These are phyloP conservation scores for Sophora flavescens DNA, from an alignment of 306 rosid genomes.

Conservation along the genomic window DNA sequence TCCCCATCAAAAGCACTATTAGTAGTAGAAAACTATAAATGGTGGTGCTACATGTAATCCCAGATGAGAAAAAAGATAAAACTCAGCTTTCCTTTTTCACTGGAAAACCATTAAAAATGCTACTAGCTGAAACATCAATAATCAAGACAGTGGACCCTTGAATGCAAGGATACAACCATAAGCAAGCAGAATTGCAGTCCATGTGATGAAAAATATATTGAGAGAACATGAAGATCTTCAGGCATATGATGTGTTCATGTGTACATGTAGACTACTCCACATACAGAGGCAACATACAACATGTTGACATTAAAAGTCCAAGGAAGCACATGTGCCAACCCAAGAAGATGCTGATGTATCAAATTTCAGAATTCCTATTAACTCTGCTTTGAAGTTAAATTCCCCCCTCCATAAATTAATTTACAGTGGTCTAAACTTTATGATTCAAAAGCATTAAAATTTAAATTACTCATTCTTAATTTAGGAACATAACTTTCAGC, in stretches of 20 bases:
- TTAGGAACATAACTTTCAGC: neutral
- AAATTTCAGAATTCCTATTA: constrained; percentile 10
- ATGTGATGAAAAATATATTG: constrained; percentile 85
- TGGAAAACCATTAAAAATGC: neutral
- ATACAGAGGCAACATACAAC: constrained; percentile 68
- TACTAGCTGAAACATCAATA: neutral
- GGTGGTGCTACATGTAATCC: neutral
- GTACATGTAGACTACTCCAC: constrained; percentile 73
- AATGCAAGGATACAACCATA: constrained; percentile 73
- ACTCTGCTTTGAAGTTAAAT: neutral
- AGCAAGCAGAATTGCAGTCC: constrained; percentile 80
- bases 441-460: neutral
- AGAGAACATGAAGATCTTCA: constrained; percentile 60
- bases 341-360: constrained; percentile 23
- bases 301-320: constrained; percentile 76
- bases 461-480: neutral
- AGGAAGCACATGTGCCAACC: constrained; percentile 68
- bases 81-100: too few relatives aligned
- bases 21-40: constrained; percentile 18
- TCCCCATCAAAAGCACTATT: constrained; percentile 22
- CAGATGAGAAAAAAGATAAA: neutral
- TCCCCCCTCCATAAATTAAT: neutral
- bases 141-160: constrained; percentile 62
- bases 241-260: constrained; percentile 63
- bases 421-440: neutral